phyloP scores from a whole-genome alignment of 768 basidiomycete species.

The Rhizopogon vesiculosus region DNA sequence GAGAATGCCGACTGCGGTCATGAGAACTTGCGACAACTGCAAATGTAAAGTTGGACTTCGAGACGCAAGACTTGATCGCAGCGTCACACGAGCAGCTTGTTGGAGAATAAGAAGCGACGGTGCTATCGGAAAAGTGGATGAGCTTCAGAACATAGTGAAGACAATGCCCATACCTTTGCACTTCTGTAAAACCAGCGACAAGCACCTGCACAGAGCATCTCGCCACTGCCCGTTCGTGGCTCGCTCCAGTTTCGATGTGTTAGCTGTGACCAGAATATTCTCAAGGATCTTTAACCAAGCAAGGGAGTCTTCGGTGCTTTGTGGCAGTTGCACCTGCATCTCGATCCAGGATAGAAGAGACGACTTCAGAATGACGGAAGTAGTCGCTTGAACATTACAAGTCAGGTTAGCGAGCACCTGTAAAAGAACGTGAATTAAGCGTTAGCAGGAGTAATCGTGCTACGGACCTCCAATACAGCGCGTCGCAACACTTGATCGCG shows the following conservation, averaged over 20 bases:
- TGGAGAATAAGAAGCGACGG: conserved; percentile 11
- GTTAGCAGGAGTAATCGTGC: background rate
- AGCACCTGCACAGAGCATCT: conserved; percentile 46
- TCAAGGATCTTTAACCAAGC: conserved; percentile 66
- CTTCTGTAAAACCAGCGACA: conserved; percentile 35
- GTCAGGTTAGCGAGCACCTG: conserved; percentile 77
- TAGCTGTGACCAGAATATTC: conserved; percentile 51
- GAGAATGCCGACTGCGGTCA: conserved; percentile 22
- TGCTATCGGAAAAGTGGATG: conserved; percentile 7
- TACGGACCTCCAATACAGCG: conserved; percentile 63
- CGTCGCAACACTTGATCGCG: conserved; percentile 48
- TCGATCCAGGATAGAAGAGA: conserved; percentile 80
- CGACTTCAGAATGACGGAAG: conserved; percentile 67
- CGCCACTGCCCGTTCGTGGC: conserved; percentile 61
- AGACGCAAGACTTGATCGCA: conserved; percentile 33
- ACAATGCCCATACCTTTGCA: conserved; percentile 9
- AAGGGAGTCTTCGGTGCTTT: conserved; percentile 34
- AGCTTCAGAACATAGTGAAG: background rate
- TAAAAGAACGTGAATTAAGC: background rate
- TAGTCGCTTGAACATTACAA: conserved; percentile 61
- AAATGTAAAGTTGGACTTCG: conserved; percentile 17
- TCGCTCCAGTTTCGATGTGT: conserved; percentile 46
- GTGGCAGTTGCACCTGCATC: conserved; percentile 45
- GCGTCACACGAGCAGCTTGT: conserved; percentile 25
- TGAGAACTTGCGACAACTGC: conserved; percentile 28